Conservation (phyloP, 352 stramenopile species). For the Phytophthora pluvialis region DNA sequence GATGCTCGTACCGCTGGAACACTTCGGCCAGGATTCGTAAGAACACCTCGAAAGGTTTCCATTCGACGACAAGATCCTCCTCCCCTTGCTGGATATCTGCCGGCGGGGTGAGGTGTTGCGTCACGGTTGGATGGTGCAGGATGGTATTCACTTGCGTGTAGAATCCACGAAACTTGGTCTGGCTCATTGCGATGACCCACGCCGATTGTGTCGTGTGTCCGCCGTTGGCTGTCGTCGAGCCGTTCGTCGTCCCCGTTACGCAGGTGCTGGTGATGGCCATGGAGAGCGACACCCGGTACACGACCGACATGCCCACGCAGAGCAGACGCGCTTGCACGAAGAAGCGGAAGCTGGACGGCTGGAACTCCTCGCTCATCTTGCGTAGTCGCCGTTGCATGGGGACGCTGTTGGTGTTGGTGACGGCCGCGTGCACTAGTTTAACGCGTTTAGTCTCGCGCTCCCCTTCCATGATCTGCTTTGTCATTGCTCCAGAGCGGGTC, state of each 20-base stretch:
- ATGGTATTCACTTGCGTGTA: slow-evolving; percentile 50
- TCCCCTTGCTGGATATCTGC: slow-evolving; percentile 13
- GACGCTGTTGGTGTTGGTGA: slow-evolving; percentile 14
- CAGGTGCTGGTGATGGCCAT: slow-evolving; percentile 31
- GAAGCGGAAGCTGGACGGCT: slow-evolving; percentile 55
- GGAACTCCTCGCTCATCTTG: slow-evolving; percentile 69
- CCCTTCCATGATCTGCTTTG: slow-evolving; percentile 32
- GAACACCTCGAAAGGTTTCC: slow-evolving; percentile 61
- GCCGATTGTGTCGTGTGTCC: slow-evolving; percentile 42
- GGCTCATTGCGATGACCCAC: slow-evolving; percentile 70
- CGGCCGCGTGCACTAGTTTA: slow-evolving; percentile 31
- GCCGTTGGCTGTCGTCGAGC: slow-evolving; percentile 14
- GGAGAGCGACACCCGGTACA: slow-evolving; percentile 64
- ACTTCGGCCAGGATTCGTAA: slow-evolving; percentile 42
- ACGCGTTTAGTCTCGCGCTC: slow-evolving; percentile 36
- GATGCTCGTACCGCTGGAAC: slow-evolving; percentile 45
- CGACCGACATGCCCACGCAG: slow-evolving; percentile 60
- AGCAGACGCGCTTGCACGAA: slow-evolving; percentile 52
- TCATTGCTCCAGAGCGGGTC: slow-evolving; percentile 22
- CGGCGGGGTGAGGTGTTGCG: slow-evolving; percentile 25
- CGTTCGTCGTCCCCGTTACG: slow-evolving; percentile 16
- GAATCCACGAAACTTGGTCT: slow-evolving; percentile 62
- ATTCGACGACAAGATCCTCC: slow-evolving; percentile 34
- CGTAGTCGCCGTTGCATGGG: slow-evolving; percentile 55
- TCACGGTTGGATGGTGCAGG: slow-evolving; percentile 43